phyloP scores from a whole-genome alignment of 1,139 yeast genomes.

The Hemisphaericaspora xylofermentans region DNA sequence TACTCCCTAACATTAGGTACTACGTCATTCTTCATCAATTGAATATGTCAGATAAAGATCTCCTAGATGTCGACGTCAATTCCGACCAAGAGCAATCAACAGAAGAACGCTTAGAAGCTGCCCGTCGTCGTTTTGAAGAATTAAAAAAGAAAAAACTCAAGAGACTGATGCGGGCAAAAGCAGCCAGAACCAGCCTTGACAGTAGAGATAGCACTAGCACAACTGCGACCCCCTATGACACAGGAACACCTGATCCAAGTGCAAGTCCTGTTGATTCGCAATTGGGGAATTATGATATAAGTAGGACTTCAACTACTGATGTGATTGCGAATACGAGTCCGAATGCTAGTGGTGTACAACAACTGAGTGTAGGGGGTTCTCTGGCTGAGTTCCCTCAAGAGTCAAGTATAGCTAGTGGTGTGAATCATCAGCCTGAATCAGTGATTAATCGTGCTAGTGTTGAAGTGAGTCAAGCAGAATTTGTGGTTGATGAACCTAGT shows the following conservation, averaged over 20 bases:
- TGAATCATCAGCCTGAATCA: too few species aligned
- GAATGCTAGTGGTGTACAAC: conserved; percentile 14
- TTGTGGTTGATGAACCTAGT: too few species aligned
- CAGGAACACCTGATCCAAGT: conserved; percentile 11
- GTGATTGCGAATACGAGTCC: conserved; percentile 4
- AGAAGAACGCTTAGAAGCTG: conserved; percentile 62
- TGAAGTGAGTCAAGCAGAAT: too few species aligned
- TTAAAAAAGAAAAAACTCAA: conserved; percentile 60
- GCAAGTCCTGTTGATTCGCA: conserved; percentile 1
- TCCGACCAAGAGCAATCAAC: conserved; percentile 23
- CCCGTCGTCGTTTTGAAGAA: conserved; percentile 62
- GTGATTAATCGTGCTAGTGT: too few species aligned
- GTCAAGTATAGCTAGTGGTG: too few species aligned
- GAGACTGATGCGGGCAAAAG: conserved; percentile 22
- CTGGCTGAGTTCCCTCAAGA: not conserved
- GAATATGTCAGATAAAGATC: conserved; percentile 14
- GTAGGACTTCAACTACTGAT: conserved; percentile 2
- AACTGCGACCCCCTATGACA: conserved; percentile 3
- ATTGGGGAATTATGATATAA: not conserved
- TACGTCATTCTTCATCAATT: too few species aligned
- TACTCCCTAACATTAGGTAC: too few species aligned
- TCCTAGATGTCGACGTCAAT: conserved; percentile 3
- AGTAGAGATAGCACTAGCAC: conserved; percentile 15
- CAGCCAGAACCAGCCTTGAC: conserved; percentile 6
- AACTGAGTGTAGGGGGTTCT: too few species aligned